phyloP scores from a whole-genome alignment of 768 basidiomycete species.

The Boletales sp. region DNA sequence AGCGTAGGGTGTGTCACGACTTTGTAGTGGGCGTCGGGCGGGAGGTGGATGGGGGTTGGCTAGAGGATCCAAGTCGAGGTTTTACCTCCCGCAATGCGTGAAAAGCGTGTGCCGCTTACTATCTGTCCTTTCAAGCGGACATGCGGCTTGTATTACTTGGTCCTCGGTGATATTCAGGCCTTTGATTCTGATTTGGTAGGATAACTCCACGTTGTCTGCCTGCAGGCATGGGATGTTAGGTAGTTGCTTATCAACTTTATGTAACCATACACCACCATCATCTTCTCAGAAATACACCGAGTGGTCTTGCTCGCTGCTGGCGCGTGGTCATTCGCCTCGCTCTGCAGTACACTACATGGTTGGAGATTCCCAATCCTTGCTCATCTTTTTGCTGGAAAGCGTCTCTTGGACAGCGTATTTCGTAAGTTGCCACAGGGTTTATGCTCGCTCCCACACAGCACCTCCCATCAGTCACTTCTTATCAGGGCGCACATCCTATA shows the following conservation, averaged over 20 bases:
- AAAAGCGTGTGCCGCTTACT: slow-evolving; percentile 55
- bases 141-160: slow-evolving; percentile 30
- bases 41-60: slow-evolving; percentile 18
- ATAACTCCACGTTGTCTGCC: slow-evolving; percentile 69
- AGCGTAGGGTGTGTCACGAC: slow-evolving; percentile 34
- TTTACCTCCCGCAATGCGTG: slow-evolving; percentile 43
- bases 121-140: slow-evolving; percentile 36
- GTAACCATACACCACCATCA: slow-evolving; percentile 31
- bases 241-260: slow-evolving; percentile 41
- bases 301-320: neutral
- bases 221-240: slow-evolving; percentile 58
- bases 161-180: slow-evolving; percentile 39
- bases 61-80: slow-evolving; percentile 33
- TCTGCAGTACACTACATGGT: neutral
- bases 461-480: slow-evolving; percentile 52
- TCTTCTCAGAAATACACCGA: slow-evolving; percentile 7
- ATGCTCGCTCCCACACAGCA: slow-evolving; percentile 26
- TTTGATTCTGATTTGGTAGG: slow-evolving; percentile 47
- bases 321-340: neutral
- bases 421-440: slow-evolving; percentile 11
- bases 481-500: slow-evolving; percentile 40
- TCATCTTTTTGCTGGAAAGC: neutral
- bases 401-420: slow-evolving; percentile 1
- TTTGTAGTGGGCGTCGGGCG: slow-evolving; percentile 23
- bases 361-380: neutral